Base-by-base conservation (phyloP, 176 grass and related monocot species). In the Ananas comosus region DNA sequence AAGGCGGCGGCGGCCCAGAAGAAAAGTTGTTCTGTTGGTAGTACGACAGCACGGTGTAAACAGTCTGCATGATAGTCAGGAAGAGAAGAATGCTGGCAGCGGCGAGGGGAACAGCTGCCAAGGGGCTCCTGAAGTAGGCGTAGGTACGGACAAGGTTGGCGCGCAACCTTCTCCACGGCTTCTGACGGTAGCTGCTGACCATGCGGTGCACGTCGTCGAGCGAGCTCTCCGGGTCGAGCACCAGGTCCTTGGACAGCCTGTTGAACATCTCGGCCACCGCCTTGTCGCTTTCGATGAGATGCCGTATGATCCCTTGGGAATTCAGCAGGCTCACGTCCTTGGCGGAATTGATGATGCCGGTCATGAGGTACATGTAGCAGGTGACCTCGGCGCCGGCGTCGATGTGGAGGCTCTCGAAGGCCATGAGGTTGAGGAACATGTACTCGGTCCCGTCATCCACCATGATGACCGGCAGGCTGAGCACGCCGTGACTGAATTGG, bases 351-450 rank as follows among this genome's bases (percentile, higher is more conserved):
- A 91, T 83, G 69, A 96, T 90, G 76, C 76, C 87, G 73, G 85
- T 84, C 91, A 96, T 90, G 84, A 96, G 91, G 83, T 91, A 91
- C 13, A 96, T 75, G 63, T 91, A 96, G 0, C 88, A 82, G 0
- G 91, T 96, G 6, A 96, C 78, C 72, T 96, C 85, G 77, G 82
- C 88, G 10, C 91, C 91, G 2, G 85, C 85, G 18, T 78, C 83
- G 5, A 82, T 75, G 71, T 96, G 85, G 25, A 96, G 85, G 13
- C 91, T 77, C 82, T 96, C 88, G 70, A 96, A 96, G 29, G 91
- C 91, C 91, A 88, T 96, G 68, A 96, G 76, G 80, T 96, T 91
- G 18, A 96, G 85, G 76, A 91, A 82, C 83, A 88, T 81, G 83
- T 80, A 96, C 82, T 91, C 88, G 49, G 91, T 91, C 18, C 80